These are phyloP conservation scores for Physcia stellaris DNA, from an alignment of 495 filamentous ascomycete genomes.

Conservation along the genomic window DNA sequence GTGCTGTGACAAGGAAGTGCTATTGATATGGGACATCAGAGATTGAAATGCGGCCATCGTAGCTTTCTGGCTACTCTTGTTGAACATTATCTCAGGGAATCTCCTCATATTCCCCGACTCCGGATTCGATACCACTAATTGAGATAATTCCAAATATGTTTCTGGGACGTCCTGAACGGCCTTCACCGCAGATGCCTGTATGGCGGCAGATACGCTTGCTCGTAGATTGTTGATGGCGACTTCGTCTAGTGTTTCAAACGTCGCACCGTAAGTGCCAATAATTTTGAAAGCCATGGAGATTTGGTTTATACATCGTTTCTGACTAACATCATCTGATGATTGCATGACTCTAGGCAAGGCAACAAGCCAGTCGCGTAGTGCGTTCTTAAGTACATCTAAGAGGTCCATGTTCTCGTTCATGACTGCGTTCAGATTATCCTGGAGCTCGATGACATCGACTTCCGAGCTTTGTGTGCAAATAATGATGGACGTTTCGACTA, in stretches of 20 bases:
- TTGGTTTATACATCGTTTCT: conserved; percentile 55
- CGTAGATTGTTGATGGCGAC: conserved; percentile 43
- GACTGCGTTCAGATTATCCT: conserved; percentile 34
- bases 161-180: conserved; percentile 19
- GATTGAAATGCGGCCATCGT: conserved; percentile 39
- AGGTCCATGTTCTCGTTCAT: conserved; percentile 51
- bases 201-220: conserved; percentile 30
- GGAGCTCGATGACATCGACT: conserved; percentile 24
- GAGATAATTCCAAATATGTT: conserved; percentile 7
- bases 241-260: conserved; percentile 55
- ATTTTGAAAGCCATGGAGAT: conserved; percentile 61
- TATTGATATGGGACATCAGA: conserved; percentile 27
- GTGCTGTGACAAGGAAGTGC: conserved; percentile 5
- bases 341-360: conserved; percentile 75
- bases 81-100: conserved; percentile 51
- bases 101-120: conserved; percentile 14
- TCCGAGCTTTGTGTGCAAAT: conserved; percentile 39
- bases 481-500: conserved; percentile 71
- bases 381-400: conserved; percentile 52
- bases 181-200: conserved; percentile 17
- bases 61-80: conserved; percentile 48
- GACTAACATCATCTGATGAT: conserved; percentile 64
- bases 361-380: conserved; percentile 67
- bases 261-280: conserved; percentile 48
- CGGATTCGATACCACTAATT: not conserved